Percentiles rank a stretch among this genome's conserved stretches.
Conservation (phyloP, 805 yeast genomes). For the Nakazawaea laoshanensis region DNA sequence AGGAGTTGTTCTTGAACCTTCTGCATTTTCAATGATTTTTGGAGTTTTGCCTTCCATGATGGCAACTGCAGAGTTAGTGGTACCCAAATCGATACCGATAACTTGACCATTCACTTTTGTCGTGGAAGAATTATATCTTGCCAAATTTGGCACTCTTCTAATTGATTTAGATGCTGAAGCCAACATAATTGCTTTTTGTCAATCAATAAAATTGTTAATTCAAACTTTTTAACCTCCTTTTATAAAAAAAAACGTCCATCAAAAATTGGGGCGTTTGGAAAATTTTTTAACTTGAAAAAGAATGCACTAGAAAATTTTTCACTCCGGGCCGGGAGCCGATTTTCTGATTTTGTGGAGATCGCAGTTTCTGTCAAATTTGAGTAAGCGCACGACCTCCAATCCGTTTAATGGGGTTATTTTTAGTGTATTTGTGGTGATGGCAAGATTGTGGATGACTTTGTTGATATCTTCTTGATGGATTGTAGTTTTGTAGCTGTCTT, state of each 20-base stretch:
- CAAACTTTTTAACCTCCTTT: too few species aligned
- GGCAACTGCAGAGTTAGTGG: conserved; percentile 84
- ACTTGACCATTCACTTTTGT: conserved; percentile 34
- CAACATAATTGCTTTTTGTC: too few species aligned
- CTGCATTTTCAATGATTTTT: conserved; percentile 64
- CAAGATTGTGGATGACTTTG: too few species aligned
- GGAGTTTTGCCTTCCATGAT: conserved; percentile 58
- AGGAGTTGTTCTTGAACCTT: conserved; percentile 76
- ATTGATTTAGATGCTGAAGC: conserved; percentile 6
- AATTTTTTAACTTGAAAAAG: too few species aligned
- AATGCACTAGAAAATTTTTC: too few species aligned
- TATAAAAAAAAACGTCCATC: too few species aligned
- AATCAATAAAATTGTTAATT: too few species aligned
- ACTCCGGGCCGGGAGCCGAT: too few species aligned
- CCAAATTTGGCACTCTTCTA: conserved; percentile 8
- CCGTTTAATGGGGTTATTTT: background rate
- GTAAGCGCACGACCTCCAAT: too few species aligned
- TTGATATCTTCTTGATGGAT: conserved; percentile 14
- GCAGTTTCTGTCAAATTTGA: too few species aligned
- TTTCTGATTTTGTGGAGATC: too few species aligned
- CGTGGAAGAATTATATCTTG: conserved; percentile 14
- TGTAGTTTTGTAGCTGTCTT: conserved; percentile 15
- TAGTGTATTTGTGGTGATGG: background rate
- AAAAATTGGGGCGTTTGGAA: too few species aligned
- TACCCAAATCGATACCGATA: conserved; percentile 78